Percentiles rank a stretch among this genome's conserved stretches.
phyloP scores from a whole-genome alignment of 805 yeast species.

The Starmerella roubikii region DNA sequence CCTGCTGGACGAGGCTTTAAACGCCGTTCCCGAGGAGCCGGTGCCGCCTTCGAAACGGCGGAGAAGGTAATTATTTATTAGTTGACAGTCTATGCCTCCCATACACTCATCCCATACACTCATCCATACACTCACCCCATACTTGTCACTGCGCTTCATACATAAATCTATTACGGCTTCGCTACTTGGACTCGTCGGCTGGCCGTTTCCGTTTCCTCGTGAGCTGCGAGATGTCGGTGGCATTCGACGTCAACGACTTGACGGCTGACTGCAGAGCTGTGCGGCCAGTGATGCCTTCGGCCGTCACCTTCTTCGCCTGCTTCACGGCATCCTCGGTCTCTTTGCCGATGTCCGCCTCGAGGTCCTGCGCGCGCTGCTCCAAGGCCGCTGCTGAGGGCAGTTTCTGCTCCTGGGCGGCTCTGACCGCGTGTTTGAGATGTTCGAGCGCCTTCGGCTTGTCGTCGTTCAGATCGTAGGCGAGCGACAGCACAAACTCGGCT shows the following conservation, averaged over 20 bases:
- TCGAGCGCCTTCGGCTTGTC: conserved; percentile 42
- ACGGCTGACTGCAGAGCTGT: conserved; percentile 16
- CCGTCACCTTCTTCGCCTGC: conserved; percentile 11
- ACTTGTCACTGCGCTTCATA: not conserved
- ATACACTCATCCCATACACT: too few species aligned
- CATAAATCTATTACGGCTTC: not conserved
- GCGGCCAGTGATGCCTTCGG: conserved; percentile 17
- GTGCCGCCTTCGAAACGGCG: not conserved
- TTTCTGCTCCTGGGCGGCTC: conserved; percentile 28
- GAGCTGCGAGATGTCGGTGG: conserved; percentile 23
- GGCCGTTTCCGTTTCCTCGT: conserved; percentile 21
- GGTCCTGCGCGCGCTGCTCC: conserved; percentile 19
- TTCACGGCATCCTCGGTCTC: conserved; percentile 5
- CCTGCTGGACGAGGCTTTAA: not conserved
- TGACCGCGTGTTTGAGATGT: conserved; percentile 31
- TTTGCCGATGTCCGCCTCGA: conserved; percentile 13
- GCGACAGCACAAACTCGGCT: conserved; percentile 64
- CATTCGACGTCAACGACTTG: conserved; percentile 15
- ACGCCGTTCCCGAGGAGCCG: not conserved
- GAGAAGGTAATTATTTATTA: not conserved
- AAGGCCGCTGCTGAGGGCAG: conserved; percentile 26
- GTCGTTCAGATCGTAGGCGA: conserved; percentile 59
- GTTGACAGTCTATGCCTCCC: too few species aligned
- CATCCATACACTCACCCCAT: too few species aligned
- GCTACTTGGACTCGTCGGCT: not conserved